A percentile compares a stretch with the other conserved stretches of the same genome.
phyloP scores from a whole-genome alignment of 176 grass and related monocot genomes.

The Saccharum spontaneum region DNA sequence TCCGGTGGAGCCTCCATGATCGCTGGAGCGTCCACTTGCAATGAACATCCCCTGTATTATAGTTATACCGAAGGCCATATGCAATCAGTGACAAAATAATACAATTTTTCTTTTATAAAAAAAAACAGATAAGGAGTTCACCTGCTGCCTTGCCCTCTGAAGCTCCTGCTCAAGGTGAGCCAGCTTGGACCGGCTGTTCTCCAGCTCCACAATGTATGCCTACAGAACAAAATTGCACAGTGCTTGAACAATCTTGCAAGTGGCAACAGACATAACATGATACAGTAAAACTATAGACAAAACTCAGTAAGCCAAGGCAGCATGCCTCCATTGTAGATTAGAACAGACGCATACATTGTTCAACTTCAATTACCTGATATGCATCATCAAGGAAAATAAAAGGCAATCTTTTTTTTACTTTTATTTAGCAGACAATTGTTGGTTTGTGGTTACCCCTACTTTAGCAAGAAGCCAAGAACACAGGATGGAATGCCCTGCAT shows the following conservation, averaged over 20 bases:
- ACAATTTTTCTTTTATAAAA: background rate
- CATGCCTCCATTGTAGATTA: background rate
- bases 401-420: background rate
- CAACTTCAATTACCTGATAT: background rate
- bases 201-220: slow-evolving; percentile 86
- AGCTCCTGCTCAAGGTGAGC: slow-evolving; percentile 88
- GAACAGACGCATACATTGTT: background rate
- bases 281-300: background rate
- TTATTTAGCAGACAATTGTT: background rate
- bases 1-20: slow-evolving; percentile 58
- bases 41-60: slow-evolving; percentile 74
- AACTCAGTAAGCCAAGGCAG: background rate
- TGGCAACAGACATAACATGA: background rate
- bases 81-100: background rate
- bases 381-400: background rate
- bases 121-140: background rate
- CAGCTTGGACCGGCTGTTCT: slow-evolving; percentile 79
- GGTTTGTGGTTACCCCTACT: background rate
- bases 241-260: background rate
- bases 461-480: background rate
- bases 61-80: background rate
- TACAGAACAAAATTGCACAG: slow-evolving; percentile 15
- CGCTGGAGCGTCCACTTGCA: slow-evolving; percentile 52
- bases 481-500: background rate
- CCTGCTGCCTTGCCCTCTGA: slow-evolving; percentile 89